phyloP scores from a whole-genome alignment of 495 filamentous ascomycete species.

The Neurospora terricola region DNA sequence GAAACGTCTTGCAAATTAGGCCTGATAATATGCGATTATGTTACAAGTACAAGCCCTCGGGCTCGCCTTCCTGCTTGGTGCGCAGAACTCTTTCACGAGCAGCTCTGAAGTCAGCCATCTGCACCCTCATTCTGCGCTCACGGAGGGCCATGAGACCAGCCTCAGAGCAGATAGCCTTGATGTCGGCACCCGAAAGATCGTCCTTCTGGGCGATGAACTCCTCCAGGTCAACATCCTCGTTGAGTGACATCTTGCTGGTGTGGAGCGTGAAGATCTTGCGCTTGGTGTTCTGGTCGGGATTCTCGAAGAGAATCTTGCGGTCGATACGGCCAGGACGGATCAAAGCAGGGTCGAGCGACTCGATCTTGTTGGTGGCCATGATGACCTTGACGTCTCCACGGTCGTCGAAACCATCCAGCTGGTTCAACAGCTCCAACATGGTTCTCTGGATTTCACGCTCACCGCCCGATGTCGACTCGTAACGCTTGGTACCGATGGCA shows the following conservation, averaged over 20 bases:
- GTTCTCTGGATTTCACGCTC: slow-evolving; percentile 97
- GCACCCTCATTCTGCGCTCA: slow-evolving; percentile 94
- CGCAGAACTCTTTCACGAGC: slow-evolving; percentile 93
- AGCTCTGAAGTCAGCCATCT: slow-evolving; percentile 95
- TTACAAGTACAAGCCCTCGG: slow-evolving; percentile 97
- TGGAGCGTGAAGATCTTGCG: slow-evolving; percentile 99
- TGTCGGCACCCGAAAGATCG: slow-evolving; percentile 93
- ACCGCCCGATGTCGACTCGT: slow-evolving; percentile 93
- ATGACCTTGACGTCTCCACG: slow-evolving; percentile 99
- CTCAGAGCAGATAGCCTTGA: slow-evolving; percentile 97
- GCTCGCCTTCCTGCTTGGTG: slow-evolving; percentile 97
- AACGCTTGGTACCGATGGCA: slow-evolving; percentile 97
- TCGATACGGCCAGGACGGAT: slow-evolving; percentile 98
- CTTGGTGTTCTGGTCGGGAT: slow-evolving; percentile 98
- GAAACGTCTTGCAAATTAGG: background rate
- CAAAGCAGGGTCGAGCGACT: slow-evolving; percentile 89
- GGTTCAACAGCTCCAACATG: slow-evolving; percentile 97
- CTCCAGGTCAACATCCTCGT: slow-evolving; percentile 90
- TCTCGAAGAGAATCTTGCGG: slow-evolving; percentile 98
- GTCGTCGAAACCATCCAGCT: slow-evolving; percentile 98
- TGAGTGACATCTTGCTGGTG: slow-evolving; percentile 97
- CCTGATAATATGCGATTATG: slow-evolving; percentile 8
- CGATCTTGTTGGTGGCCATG: slow-evolving; percentile 99
- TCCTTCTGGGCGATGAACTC: slow-evolving; percentile 99
- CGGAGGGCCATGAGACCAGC: slow-evolving; percentile 90